Evolutionary conservation across 1,139 yeast species (phyloP).

Genomic region (Blastobotrys illinoisensis): DNA sequence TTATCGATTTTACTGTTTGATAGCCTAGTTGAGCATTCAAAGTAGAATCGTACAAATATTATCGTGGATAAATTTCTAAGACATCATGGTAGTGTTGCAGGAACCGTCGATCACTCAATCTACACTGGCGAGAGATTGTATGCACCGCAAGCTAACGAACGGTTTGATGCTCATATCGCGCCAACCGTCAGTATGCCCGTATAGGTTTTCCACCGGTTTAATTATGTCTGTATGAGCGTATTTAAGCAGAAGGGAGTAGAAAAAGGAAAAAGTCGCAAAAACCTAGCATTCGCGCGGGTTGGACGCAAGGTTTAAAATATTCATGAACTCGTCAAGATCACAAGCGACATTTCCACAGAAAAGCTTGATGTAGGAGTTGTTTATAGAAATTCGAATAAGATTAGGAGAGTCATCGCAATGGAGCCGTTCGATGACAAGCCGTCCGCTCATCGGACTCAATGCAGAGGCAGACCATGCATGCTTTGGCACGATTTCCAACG

Average conservation of each 20-base stretch:
- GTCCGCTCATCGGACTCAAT: not conserved
- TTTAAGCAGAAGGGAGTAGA: not conserved
- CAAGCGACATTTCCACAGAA: not conserved
- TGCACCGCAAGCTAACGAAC: too few relatives aligned
- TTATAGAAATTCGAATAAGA: not conserved
- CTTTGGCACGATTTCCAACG: not conserved
- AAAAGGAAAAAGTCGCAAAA: not conserved
- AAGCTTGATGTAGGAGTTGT: not conserved
- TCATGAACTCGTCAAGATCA: not conserved
- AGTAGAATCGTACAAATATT: too few relatives aligned
- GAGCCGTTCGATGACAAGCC: not conserved
- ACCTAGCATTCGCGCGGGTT: not conserved
- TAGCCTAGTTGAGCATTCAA: too few relatives aligned
- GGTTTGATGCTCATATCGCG: too few relatives aligned
- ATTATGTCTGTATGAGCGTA: not conserved
- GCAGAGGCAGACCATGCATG: not conserved
- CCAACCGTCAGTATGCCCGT: too few relatives aligned
- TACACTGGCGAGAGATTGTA: too few relatives aligned
- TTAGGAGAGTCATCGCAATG: not conserved
- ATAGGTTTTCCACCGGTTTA: not conserved
- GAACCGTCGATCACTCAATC: too few relatives aligned
- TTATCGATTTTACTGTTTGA: too few relatives aligned
- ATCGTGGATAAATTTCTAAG: too few relatives aligned
- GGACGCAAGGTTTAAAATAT: not conserved
- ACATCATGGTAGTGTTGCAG: too few relatives aligned